Evolutionary conservation across 169 alveolate species (phyloP), one percentile per base, ranked within the genome.

Genomic region (Eimeria praecox): DNA sequence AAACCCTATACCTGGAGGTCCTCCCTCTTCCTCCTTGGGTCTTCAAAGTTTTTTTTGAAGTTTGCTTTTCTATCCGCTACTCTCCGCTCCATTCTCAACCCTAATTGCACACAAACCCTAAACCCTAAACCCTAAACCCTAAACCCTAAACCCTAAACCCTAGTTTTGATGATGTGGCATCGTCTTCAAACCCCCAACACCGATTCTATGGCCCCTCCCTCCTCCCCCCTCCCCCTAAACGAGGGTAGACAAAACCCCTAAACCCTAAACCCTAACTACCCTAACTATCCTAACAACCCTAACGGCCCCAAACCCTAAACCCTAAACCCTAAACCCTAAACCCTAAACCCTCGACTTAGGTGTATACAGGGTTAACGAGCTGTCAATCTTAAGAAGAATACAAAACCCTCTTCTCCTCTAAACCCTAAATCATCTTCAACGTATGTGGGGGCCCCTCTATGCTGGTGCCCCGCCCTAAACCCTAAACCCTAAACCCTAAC

Each of bases 21-120:
- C 97, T 98, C 99, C 69, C 99, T 94, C 95, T 97, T 97, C 59
- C 99, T 97, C 46, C 99, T 97, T 16, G 99, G 98, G 92, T 98
- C 99, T 66, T 98, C 99, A 83, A 98, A 97, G 33, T 97, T 80
- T 83, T 93, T 96, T 59, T 96, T 96, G 86, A 85, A 93, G 89
- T 83, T 86, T 54, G 91, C 59, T 35, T 92, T 90, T n/a, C 97
- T 83, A 14, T 86, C 95, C 0, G 91, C 96, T 14, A 96, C 52
- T 35, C 96, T 95, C 64, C 95, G 78, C 82, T 96, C 97, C 95
- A 96, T 96, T 27, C 44, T 75, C 38, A 38, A 49, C 88, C 16
- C 5, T 20, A 56, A 10, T 18, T 78, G 44, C 27, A 64, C 30
- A 64, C 75, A 64, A 64, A 64, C 75, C 75, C 75, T 64, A 64